A percentile compares a stretch with the other conserved stretches of the same genome.
phyloP scores from a whole-genome alignment of 2,329 filamentous ascomycete species.

The Dryadomyces quercus-mongolicae region DNA sequence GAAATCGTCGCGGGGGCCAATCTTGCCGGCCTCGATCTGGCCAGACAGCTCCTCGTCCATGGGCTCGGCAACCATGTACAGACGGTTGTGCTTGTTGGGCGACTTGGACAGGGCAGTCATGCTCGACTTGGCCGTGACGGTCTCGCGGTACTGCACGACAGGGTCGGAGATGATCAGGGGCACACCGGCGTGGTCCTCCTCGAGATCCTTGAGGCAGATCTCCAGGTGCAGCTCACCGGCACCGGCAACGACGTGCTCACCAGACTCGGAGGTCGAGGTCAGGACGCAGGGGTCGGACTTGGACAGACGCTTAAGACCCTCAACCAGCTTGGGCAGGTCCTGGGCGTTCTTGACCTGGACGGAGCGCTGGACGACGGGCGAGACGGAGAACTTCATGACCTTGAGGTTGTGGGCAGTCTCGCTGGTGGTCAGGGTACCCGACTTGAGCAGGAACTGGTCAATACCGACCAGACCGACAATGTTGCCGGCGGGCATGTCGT shows the following conservation, averaged over 20 bases:
- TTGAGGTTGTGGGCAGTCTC: slow-evolving; percentile 99
- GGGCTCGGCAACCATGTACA: slow-evolving; percentile 89
- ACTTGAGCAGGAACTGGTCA: slow-evolving; percentile 99
- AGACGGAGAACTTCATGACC: slow-evolving; percentile 99
- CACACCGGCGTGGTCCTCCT: slow-evolving; percentile 98
- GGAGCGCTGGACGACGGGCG: slow-evolving; percentile 94
- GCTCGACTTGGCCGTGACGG: slow-evolving; percentile 70
- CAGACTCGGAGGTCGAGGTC: slow-evolving; percentile 77
- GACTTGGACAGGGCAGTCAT: slow-evolving; percentile 98
- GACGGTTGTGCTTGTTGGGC: slow-evolving; percentile 99
- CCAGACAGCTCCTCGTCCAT: slow-evolving; percentile 82
- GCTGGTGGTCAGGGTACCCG: slow-evolving; percentile 94
- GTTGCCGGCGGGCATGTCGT: slow-evolving; percentile 98
- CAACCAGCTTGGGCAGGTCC: slow-evolving; percentile 98
- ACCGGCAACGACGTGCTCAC: slow-evolving; percentile 98
- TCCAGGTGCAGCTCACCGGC: slow-evolving; percentile 98
- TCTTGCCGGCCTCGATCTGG: slow-evolving; percentile 86
- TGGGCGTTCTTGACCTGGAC: slow-evolving; percentile 99
- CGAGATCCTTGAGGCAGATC: slow-evolving; percentile 99
- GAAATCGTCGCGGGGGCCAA: slow-evolving; percentile 93
- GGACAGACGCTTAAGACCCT: slow-evolving; percentile 99
- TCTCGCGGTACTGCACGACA: slow-evolving; percentile 94
- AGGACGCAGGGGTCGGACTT: slow-evolving; percentile 99
- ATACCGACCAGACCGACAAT: slow-evolving; percentile 99
- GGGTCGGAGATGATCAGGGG: slow-evolving; percentile 96